Percentiles rank a stretch among this genome's conserved stretches.
phyloP scores from a whole-genome alignment of 306 rosid genomes.

The Lotus japonicus region DNA sequence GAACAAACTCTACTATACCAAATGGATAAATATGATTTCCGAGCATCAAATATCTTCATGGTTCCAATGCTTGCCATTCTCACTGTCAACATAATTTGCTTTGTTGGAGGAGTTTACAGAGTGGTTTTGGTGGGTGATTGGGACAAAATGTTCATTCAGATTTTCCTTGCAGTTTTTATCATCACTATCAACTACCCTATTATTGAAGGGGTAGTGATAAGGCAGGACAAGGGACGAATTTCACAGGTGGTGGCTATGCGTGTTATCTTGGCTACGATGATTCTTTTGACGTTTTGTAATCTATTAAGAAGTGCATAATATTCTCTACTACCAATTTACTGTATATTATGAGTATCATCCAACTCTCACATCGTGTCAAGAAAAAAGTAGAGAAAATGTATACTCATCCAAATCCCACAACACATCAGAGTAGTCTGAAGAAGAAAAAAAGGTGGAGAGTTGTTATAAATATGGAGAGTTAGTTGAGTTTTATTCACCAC shows the following conservation, averaged over 20 bases:
- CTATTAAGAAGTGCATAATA: not conserved
- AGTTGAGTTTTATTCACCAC: no score
- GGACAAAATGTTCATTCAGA: constrained; percentile 31
- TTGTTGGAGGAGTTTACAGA: constrained; percentile 36
- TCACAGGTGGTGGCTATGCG: constrained; percentile 3
- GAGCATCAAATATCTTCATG: constrained; percentile 43
- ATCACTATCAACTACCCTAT: constrained; percentile 28
- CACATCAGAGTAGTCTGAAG: no score
- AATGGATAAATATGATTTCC: constrained; percentile 47
- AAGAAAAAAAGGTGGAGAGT: no score
- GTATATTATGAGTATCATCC: not conserved
- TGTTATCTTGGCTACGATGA: constrained; percentile 9
- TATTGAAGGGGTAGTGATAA: constrained; percentile 38
- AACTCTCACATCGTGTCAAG: no score
- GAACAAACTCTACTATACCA: constrained; percentile 40
- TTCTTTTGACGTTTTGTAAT: not conserved
- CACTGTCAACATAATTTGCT: constrained; percentile 36
- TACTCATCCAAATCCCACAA: no score
- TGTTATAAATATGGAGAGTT: no score
- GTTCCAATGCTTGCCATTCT: constrained; percentile 48
- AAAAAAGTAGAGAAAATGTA: no score
- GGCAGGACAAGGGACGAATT: constrained; percentile 39
- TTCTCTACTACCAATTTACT: not conserved
- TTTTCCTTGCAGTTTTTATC: constrained; percentile 23
- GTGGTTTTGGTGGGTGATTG: constrained; percentile 23